A percentile compares a stretch with the other conserved stretches of the same genome.
Evolutionary conservation across 352 stramenopile species (phyloP).

Genomic region (Phytophthora hibernalis): DNA sequence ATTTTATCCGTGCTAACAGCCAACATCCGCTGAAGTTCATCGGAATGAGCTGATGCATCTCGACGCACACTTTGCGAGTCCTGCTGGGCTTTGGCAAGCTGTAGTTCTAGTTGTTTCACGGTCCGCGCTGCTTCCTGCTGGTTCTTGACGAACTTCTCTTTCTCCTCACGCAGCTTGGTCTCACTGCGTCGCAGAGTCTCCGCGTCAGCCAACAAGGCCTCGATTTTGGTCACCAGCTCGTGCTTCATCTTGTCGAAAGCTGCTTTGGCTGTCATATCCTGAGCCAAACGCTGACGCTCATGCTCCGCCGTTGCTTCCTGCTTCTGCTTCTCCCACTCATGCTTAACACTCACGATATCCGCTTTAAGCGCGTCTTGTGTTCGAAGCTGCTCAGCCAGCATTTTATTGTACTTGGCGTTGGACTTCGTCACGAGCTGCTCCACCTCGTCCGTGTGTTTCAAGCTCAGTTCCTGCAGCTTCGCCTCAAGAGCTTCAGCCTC

Average conservation of each 20-base stretch:
- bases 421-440: conserved; percentile 68
- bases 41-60: conserved; percentile 51
- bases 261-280: conserved; percentile 26
- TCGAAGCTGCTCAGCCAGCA: conserved; percentile 79
- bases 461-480: conserved; percentile 36
- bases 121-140: conserved; percentile 47
- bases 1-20: conserved; percentile 46
- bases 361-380: conserved; percentile 58
- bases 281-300: conserved; percentile 28
- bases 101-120: conserved; percentile 50
- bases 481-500: conserved; percentile 20
- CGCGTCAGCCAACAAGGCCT: conserved; percentile 57
- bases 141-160: conserved; percentile 47
- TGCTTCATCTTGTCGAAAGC: conserved; percentile 56
- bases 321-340: conserved; percentile 34
- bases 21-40: conserved; percentile 58
- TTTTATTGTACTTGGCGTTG: conserved; percentile 78
- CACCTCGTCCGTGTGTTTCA: conserved; percentile 65
- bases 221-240: conserved; percentile 69
- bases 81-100: conserved; percentile 54
- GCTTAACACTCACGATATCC: conserved; percentile 27
- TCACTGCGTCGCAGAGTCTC: conserved; percentile 56
- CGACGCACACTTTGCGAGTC: conserved; percentile 58
- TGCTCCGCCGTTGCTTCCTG: conserved; percentile 23
- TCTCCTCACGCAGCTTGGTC: conserved; percentile 61